Evolutionary conservation across 169 alveolate species (phyloP).

Genomic region (Plasmodium gallinaceum): DNA sequence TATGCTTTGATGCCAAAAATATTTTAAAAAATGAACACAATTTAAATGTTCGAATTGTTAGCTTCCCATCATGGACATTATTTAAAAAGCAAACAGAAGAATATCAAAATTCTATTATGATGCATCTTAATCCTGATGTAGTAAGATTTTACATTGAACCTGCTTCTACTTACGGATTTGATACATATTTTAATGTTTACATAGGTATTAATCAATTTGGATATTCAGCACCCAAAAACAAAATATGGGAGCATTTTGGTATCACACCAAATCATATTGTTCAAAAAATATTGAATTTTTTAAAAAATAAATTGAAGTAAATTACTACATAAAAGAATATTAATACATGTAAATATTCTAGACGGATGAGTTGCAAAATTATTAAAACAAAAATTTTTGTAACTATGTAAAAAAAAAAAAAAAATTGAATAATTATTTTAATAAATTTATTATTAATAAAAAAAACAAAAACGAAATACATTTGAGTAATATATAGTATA

Average conservation of each 20-base stretch:
- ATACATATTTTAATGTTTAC: constrained; percentile 73
- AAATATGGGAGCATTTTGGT: constrained; percentile 76
- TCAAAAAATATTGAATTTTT: constrained; percentile 42
- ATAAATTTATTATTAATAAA: too few relatives aligned
- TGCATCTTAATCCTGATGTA: constrained; percentile 41
- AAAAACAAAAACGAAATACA: too few relatives aligned
- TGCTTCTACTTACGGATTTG: constrained; percentile 77
- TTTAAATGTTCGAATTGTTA: constrained; percentile 84
- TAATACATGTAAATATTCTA: not conserved
- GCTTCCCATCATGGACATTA: constrained; percentile 87
- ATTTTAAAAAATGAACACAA: constrained; percentile 72
- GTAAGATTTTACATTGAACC: constrained; percentile 76
- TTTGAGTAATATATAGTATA: too few relatives aligned
- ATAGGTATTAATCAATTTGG: constrained; percentile 76
- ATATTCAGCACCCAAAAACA: constrained; percentile 77
- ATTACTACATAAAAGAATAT: not conserved
- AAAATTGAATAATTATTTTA: too few relatives aligned
- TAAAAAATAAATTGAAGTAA: constrained; percentile 10
- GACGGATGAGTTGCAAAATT: too few relatives aligned
- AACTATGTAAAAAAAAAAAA: too few relatives aligned
- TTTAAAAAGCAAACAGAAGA: constrained; percentile 81
- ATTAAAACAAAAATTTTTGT: too few relatives aligned
- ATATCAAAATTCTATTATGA: constrained; percentile 72
- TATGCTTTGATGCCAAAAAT: constrained; percentile 81
- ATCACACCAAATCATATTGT: constrained; percentile 50